Evolutionary conservation across 352 stramenopile species (phyloP), one percentile per base, ranked within the genome.

Genomic region (Peronospora belbahrii): DNA sequence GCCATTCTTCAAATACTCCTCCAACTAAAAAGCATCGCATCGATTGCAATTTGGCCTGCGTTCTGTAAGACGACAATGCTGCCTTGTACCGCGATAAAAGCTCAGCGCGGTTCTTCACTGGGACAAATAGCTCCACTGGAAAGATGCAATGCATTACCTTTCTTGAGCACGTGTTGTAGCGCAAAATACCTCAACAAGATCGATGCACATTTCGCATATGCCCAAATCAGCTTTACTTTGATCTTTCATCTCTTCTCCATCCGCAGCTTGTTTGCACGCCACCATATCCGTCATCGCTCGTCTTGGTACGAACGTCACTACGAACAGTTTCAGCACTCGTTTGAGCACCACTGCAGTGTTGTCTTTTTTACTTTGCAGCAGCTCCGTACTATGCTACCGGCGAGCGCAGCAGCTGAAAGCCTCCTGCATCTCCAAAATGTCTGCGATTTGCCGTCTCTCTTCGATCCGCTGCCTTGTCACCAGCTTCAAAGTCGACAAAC

Each of bases 111-210:
- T 57, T 77, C 41, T 84, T 74, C 2, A 45, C 62, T 10, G 80
- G 73, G 5, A 88, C 75, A 48, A 93, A 93, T 6, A 90, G 52
- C 25, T 90, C 81, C 1, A 90, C 81, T 0, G 81, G 81, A 28
- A 93, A 72, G 19, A 93, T 83, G 11, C 81, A 70, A 42, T 78
- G 82, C 61, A 93, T 85, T 0, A 65, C 61, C 43, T 78, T 85
- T 45, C 87, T 88, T 0, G 81, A 87, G 1, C 76, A 67, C 10
- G 64, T 81, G 39, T 93, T 93, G 10, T 78, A 7, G 76, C 75
- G 31, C 78, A 90, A 40, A 90, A 93, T 51, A 90, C 72, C 32
- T 90, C 78, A 23, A 93, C 74, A 2, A 93, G 52, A 32, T 84
- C 72, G 14, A 82, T 74, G 23, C 55, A 70, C 22, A 86, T 76